Evolutionary conservation across 345 rosid genomes (phyloP).

Genomic region (Eucalyptus marginata): DNA sequence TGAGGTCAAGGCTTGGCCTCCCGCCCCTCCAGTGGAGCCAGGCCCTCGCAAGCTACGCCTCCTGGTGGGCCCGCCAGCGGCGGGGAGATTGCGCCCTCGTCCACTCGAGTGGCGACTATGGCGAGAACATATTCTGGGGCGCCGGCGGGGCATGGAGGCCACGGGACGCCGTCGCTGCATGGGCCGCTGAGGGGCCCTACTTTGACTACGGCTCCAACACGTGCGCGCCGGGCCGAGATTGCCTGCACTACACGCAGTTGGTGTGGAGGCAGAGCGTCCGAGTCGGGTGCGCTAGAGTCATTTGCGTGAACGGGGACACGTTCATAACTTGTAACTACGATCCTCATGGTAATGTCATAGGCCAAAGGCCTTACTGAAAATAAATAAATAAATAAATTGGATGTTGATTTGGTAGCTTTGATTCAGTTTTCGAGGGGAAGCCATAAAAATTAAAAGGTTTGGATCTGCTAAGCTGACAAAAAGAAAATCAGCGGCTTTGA

Average conservation of each 20-base stretch:
- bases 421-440: neutral
- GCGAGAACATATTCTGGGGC: slow-evolving; percentile 60
- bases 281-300: slow-evolving; percentile 41
- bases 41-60: slow-evolving; percentile 32
- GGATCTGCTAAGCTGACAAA: neutral
- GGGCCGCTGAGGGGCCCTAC: slow-evolving; percentile 39
- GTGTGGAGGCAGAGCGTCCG: slow-evolving; percentile 50
- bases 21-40: slow-evolving; percentile 51
- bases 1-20: slow-evolving; percentile 30
- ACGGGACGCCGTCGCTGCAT: slow-evolving; percentile 26
- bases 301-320: slow-evolving; percentile 37
- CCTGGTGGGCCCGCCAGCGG: slow-evolving; percentile 22
- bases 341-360: slow-evolving; percentile 54
- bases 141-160: slow-evolving; percentile 43
- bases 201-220: slow-evolving; percentile 28
- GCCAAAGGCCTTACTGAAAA: slow-evolving; percentile 48
- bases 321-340: slow-evolving; percentile 44
- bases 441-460: neutral
- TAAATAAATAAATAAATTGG: neutral
- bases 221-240: slow-evolving; percentile 22
- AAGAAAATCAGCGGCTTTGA: neutral
- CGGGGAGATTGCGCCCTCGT: slow-evolving; percentile 29
- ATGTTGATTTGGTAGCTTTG: neutral
- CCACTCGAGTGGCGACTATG: slow-evolving; percentile 43
- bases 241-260: slow-evolving; percentile 54